A percentile compares a stretch with the other conserved stretches of the same genome.
Conservation (phyloP, 2,329 filamentous ascomycete genomes). For the Claviceps quebecensis region DNA sequence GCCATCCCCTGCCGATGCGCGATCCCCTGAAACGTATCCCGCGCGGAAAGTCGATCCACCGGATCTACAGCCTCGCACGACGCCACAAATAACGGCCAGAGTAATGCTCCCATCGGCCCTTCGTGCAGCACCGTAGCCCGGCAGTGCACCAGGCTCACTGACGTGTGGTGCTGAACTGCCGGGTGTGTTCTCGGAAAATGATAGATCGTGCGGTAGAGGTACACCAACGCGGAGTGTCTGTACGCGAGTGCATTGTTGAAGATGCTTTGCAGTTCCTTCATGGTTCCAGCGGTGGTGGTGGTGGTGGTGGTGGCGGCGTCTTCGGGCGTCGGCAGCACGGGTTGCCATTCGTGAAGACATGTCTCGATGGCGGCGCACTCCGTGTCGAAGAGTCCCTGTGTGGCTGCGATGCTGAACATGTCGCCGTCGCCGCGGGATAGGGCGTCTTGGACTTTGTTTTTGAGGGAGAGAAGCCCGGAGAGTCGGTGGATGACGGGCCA, state of each 20-base stretch:
- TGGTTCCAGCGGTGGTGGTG: constrained; percentile 18
- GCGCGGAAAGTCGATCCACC: constrained; percentile 37
- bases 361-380: constrained; percentile 40
- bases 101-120: constrained; percentile 48
- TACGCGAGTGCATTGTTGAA: constrained; percentile 47
- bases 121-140: constrained; percentile 37
- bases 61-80: constrained; percentile 41
- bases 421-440: constrained; percentile 22
- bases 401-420: constrained; percentile 28
- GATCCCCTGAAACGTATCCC: constrained; percentile 36
- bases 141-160: constrained; percentile 37
- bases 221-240: constrained; percentile 43
- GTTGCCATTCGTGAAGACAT: constrained; percentile 41
- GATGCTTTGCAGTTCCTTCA: constrained; percentile 35
- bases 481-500: constrained; percentile 51
- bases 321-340: constrained; percentile 26
- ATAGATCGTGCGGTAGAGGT: constrained; percentile 42
- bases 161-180: constrained; percentile 39
- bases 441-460: constrained; percentile 35
- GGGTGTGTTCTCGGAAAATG: constrained; percentile 30
- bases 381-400: constrained; percentile 35
- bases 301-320: background rate
- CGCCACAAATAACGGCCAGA: constrained; percentile 52
- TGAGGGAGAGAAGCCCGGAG: constrained; percentile 39
- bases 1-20: constrained; percentile 48